Base-by-base conservation (phyloP, 1,284 basidiomycete genomes). In the Puccinia horiana region DNA sequence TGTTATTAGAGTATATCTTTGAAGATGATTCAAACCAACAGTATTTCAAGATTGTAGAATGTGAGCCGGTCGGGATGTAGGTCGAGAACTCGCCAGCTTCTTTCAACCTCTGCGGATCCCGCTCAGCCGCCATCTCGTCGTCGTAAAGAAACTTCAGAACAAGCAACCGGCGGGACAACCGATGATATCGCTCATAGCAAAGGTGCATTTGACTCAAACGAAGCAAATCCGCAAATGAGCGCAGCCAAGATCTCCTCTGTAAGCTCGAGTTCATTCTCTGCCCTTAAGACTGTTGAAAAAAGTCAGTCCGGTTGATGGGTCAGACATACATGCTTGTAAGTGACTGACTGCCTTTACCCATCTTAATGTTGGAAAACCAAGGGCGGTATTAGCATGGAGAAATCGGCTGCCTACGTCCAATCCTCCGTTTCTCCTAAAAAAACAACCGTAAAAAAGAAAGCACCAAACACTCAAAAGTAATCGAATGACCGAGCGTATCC, bases 101-200 rank as follows among this genome's bases (percentile, higher is more conserved):
- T 42, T 65, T 72, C 65, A 54, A 49, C 29, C 47, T 47, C 56
- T 32, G 29, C 18, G 1, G 52, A 54, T 49, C 52, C 69, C 2
- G 11, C 42, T 32, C 69, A 29, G 20, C n/a, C 2, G 42, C 69
- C 42, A 44, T 52, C 44, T 52, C 42, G n/a, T 32, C 47, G 1
- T 72, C 14, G 42, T 49, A 47, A 47, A 49, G 75, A 76, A 49
- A 44, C n/a, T 63, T 76, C 75, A 29, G 75, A 76, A 58, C 42
- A 65, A 63, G 37, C 56, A 3, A 20, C 16, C 20, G 75, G 75
- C 14, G 75, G 56, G 11, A 76, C 75, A 37, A 76, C 75, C 20
- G 75, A 76, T 65, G 75, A 76, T 63, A 76, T 76, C 58, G 75
- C 75, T n/a, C 75, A 76, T 76, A 76, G 40, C 58, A 29, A n/a